Base-by-base conservation (phyloP, 768 basidiomycete species). In the Macrolepiota albuminosa region DNA sequence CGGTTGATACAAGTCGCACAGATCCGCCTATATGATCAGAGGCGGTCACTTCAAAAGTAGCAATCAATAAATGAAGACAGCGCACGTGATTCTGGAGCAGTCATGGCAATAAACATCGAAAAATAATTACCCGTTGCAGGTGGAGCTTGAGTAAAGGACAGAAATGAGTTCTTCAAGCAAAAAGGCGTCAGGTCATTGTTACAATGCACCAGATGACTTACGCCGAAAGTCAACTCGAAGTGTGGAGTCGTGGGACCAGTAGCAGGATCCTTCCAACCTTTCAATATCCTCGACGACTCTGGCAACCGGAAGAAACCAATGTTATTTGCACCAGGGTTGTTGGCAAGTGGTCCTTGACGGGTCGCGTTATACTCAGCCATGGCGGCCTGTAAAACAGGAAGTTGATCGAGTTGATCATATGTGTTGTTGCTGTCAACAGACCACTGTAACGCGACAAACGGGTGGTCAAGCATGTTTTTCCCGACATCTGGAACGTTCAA, bases 401-500 rank as follows among this genome's bases (percentile, higher is more conserved):
- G 67, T 11, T 66, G 53, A 21, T 52, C 40, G 29, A 68, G 51
- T 29, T 21, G 37, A 14, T 59, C 53, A 24, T 69, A 59, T 0
- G 61, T 66, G 37, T 65, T 26, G 16, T 67, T 65, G 9, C 60
- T 37, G 54, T 68, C 68, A 51, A 70, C 67, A 47, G 64, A 62
- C 68, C 67, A 70, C 37, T 58, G 64, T 14, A 48, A 31, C 24
- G 57, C 26, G 33, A 69, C 59, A 24, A 61, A 49, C 0, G 68
- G 65, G 13, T 73, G 71, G 24, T 72, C 71, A 7, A 59, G 24
- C 2, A 70, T 31, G 43, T 72, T 69, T 43, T 61, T 65, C 1
- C 71, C 71, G 14, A 72, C 71, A 21, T 50, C 47, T 11, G 71
- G 67, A 18, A 69, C 60, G 57, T 67, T 54, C 26, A 66, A 29